A percentile compares a stretch with the other conserved stretches of the same genome.
Conservation (phyloP, 768 basidiomycete genomes). For the Strobilomyces echinocephalus region DNA sequence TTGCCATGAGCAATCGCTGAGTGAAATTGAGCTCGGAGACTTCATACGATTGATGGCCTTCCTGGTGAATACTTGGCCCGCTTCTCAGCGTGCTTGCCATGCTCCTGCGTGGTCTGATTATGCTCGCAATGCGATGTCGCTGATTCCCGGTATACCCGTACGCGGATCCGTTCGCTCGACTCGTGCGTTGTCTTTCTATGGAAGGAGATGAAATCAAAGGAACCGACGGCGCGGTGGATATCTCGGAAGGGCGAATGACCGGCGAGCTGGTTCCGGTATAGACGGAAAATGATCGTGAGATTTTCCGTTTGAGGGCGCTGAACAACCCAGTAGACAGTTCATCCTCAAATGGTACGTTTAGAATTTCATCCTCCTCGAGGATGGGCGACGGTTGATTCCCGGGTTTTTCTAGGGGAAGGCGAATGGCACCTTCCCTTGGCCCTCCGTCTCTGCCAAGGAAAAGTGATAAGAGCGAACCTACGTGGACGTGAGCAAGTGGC, state of each 20-base stretch:
- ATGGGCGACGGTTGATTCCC: slow-evolving; percentile 43
- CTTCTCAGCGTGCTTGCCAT: slow-evolving; percentile 48
- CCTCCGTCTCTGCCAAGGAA: slow-evolving; percentile 93
- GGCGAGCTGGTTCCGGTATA: slow-evolving; percentile 53
- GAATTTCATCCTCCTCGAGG: slow-evolving; percentile 59
- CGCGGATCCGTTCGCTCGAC: slow-evolving; percentile 67
- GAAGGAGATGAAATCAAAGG: slow-evolving; percentile 42
- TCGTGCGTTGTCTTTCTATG: slow-evolving; percentile 45
- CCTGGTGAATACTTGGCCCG: slow-evolving; percentile 43
- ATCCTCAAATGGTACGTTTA: slow-evolving; percentile 44
- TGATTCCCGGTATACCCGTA: slow-evolving; percentile 68
- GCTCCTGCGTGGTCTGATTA: slow-evolving; percentile 48
- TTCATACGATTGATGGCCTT: slow-evolving; percentile 39
- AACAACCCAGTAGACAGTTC: slow-evolving; percentile 33
- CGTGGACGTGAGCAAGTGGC: background rate
- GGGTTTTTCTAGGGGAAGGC: slow-evolving; percentile 74
- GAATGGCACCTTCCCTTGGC: slow-evolving; percentile 80
- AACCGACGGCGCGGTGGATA: slow-evolving; percentile 37
- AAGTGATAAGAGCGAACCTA: slow-evolving; percentile 81
- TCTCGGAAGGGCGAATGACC: slow-evolving; percentile 32
- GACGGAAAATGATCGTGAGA: slow-evolving; percentile 54
- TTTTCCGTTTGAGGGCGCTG: slow-evolving; percentile 41
- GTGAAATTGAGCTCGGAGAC: slow-evolving; percentile 75
- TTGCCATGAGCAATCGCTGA: slow-evolving; percentile 83
- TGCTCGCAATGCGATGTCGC: slow-evolving; percentile 51